Evolutionary conservation across 352 stramenopile species (phyloP), one percentile per base, ranked within the genome.

Genomic region (Pythium grandisporangium): DNA sequence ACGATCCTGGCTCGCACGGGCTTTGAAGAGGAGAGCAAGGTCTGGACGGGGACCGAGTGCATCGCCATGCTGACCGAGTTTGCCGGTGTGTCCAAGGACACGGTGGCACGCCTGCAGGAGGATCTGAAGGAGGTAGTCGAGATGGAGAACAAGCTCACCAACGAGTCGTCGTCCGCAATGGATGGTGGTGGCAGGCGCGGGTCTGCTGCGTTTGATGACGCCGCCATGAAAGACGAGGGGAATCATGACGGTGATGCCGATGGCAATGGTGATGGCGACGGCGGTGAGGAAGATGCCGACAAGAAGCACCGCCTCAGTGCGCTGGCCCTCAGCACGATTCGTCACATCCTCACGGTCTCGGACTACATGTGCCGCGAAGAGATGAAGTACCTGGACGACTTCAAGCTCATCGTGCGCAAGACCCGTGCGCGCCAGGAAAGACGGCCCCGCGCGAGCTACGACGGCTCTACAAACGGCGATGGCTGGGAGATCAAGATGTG

Each of bases 321-420:
- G 2, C 34, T 84, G 38, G 66, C 74, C 19, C 43, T 89, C 23
- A 68, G 51, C 8, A 87, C 70, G 0, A 63, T 88, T 7, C 52
- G 75, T 22, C 65, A 52, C 13, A 58, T 93, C 19, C 56, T 90
- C 32, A 76, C 69, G 30, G 77, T 93, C 7, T 64, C 64, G 12
- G 70, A 84, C 23, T 93, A 85, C 50, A 87, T 93, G 77, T 84
- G 81, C 17, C 66, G 76, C 6, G 69, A 89, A n/a, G 43, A 68
- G 20, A 51, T 86, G 32, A 85, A 89, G 57, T 90, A 81, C 35
- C 52, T 88, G 8, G 69, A 89, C 38, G 80, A 93, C 44, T 93
- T 87, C 34, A 85, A 89, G 45, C 51, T 93, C 2, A 70, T 88
- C 8, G 61, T 63, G 11, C 56, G 66, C 41, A 74, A 68, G 45